A percentile compares a stretch with the other conserved stretches of the same genome.
These are phyloP conservation scores for Aspergillus conjunctus DNA, from an alignment of 495 filamentous ascomycete species.

Conservation along the genomic window DNA sequence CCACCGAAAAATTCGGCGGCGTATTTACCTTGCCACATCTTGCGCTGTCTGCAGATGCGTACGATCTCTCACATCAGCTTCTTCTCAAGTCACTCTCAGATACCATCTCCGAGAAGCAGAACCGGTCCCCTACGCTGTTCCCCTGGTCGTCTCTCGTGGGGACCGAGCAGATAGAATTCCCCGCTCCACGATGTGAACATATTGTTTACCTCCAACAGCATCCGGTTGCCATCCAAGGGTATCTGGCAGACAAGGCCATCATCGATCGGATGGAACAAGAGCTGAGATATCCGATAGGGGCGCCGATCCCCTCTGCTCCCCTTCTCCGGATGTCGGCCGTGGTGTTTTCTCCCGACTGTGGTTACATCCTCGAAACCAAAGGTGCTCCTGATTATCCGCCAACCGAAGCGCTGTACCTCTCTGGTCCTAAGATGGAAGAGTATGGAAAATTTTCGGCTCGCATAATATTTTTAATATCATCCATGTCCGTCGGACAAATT, in stretches of 20 bases:
- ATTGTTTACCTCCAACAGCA: conserved; percentile 87
- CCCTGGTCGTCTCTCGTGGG: conserved; percentile 67
- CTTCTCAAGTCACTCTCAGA: conserved; percentile 71
- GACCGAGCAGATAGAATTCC: conserved; percentile 57
- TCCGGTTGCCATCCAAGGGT: conserved; percentile 45
- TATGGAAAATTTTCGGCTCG: conserved; percentile 65
- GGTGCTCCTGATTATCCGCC: conserved; percentile 71
- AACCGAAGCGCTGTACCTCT: conserved; percentile 65
- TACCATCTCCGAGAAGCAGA: conserved; percentile 61
- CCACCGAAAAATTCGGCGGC: conserved; percentile 88
- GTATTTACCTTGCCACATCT: conserved; percentile 89
- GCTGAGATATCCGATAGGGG: conserved; percentile 80
- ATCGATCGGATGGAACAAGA: conserved; percentile 79
- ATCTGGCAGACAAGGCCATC: conserved; percentile 36
- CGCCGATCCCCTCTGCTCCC: conserved; percentile 67
- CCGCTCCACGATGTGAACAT: conserved; percentile 81
- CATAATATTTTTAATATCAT: conserved; percentile 67
- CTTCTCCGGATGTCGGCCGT: conserved; percentile 78
- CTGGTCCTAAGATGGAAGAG: conserved; percentile 77
- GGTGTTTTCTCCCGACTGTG: conserved; percentile 92
- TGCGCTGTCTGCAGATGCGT: conserved; percentile 64
- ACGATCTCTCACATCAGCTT: conserved; percentile 63
- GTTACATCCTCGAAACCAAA: conserved; percentile 86
- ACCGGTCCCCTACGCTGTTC: conserved; percentile 51
- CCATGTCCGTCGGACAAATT: conserved; percentile 68